phyloP scores from a whole-genome alignment of 352 stramenopile genomes.

The Phytophthora citricola region DNA sequence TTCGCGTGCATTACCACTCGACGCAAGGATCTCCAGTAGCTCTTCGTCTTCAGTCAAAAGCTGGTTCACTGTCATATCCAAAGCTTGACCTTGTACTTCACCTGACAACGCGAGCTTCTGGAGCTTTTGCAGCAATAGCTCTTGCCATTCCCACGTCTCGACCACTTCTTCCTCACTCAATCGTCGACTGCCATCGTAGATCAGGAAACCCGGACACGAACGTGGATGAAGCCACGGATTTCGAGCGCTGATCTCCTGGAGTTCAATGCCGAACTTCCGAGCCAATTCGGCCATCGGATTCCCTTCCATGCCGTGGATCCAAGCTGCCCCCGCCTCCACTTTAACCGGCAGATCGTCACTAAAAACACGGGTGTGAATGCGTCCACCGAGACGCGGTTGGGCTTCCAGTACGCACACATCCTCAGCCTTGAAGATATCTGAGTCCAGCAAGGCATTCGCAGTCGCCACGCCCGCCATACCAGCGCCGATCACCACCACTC shows the following conservation, averaged over 20 bases:
- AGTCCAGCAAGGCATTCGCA: slow-evolving; percentile 42
- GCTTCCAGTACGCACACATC: slow-evolving; percentile 60
- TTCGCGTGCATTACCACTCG: slow-evolving; percentile 23
- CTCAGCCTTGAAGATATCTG: slow-evolving; percentile 26
- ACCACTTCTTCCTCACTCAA: slow-evolving; percentile 41
- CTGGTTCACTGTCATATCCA: slow-evolving; percentile 40
- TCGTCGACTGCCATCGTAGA: slow-evolving; percentile 37
- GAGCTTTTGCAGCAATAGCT: slow-evolving; percentile 49
- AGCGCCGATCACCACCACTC: slow-evolving; percentile 54
- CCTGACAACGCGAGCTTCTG: slow-evolving; percentile 37
- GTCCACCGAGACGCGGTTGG: slow-evolving; percentile 49
- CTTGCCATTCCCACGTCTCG: slow-evolving; percentile 54
- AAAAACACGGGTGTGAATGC: slow-evolving; percentile 51
- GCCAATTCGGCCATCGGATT: slow-evolving; percentile 53
- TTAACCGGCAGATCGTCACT: slow-evolving; percentile 48
- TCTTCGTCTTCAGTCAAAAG: slow-evolving; percentile 30
- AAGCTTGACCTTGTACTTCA: slow-evolving; percentile 15
- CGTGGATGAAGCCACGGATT: slow-evolving; percentile 65
- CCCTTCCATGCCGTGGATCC: slow-evolving; percentile 55
- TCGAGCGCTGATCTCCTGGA: slow-evolving; percentile 54
- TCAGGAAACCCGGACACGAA: slow-evolving; percentile 51
- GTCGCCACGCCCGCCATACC: slow-evolving; percentile 55
- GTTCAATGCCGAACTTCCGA: slow-evolving; percentile 40
- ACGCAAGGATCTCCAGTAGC: slow-evolving; percentile 18
- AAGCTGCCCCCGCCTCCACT: slow-evolving; percentile 57